Evolutionary conservation across 179 eudicot genomes (phyloP).

Genomic region (Vitellaria paradoxa): DNA sequence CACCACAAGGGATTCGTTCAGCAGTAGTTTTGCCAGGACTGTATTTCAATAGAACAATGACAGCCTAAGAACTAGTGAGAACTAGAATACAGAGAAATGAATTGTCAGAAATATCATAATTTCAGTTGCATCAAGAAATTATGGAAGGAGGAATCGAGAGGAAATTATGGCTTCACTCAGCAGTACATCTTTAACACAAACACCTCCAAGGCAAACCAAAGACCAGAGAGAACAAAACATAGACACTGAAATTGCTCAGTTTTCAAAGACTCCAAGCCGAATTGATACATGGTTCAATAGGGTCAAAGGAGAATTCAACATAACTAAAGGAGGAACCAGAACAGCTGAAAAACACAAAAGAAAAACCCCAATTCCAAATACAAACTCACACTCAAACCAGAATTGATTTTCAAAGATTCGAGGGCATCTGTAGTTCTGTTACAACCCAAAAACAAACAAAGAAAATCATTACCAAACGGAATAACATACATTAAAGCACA

Average conservation of each 20-base stretch:
- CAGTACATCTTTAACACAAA: neutral
- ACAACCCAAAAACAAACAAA: slow-evolving; percentile 23
- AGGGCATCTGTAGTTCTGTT: slow-evolving; percentile 20
- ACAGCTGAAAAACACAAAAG: slow-evolving; percentile 1
- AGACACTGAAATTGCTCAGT: slow-evolving; percentile 13
- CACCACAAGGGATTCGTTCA: neutral
- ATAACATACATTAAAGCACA: slow-evolving; percentile 19
- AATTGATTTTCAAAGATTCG: slow-evolving; percentile 25
- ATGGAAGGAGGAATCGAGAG: neutral
- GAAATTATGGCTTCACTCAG: neutral
- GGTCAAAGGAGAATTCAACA: slow-evolving; percentile 23
- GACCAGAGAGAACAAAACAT: neutral
- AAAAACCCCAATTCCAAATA: slow-evolving; percentile 12
- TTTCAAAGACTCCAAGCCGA: neutral
- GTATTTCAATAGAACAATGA: neutral
- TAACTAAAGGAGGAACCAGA: slow-evolving; percentile 7
- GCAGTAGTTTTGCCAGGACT: neutral
- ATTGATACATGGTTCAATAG: slow-evolving; percentile 3
- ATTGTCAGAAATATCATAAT: slow-evolving; percentile 13
- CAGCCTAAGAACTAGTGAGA: neutral
- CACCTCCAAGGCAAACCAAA: neutral
- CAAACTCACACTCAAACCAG: neutral
- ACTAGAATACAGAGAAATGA: slow-evolving; percentile 13
- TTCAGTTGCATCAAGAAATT: neutral
- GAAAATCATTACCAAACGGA: neutral